A percentile compares a stretch with the other conserved stretches of the same genome.
These are phyloP conservation scores for Fusarium sp. DNA, from an alignment of 2,329 filamentous ascomycete species.

Conservation along the genomic window DNA sequence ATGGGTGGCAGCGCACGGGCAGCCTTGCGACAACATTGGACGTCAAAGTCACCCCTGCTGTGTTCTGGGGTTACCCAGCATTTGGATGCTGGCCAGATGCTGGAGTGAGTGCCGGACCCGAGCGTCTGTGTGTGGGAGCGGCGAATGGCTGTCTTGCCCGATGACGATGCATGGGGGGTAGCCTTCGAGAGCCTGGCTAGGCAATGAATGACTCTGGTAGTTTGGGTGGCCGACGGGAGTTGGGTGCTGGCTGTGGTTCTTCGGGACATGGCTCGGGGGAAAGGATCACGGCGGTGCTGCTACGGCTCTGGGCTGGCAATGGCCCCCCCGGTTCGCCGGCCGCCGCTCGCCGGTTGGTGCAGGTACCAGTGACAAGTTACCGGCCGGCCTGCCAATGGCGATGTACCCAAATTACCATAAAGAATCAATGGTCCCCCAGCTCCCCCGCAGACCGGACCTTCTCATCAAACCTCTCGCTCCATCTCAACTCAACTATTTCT, in stretches of 20 bases:
- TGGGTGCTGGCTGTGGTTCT: conserved; percentile 24
- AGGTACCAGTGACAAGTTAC: conserved; percentile 41
- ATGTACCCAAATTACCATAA: conserved; percentile 44
- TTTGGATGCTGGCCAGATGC: conserved; percentile 14
- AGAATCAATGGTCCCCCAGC: conserved; percentile 40
- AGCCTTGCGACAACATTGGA: conserved; percentile 11
- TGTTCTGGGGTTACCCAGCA: conserved; percentile 2
- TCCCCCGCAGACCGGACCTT: conserved; percentile 37
- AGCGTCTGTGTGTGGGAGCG: conserved; percentile 10
- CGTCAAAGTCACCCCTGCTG: conserved; percentile 18
- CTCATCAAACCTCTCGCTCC: conserved; percentile 39
- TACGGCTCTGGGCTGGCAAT: conserved; percentile 23
- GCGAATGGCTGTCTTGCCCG: conserved; percentile 6
- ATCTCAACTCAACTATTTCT: conserved; percentile 35
- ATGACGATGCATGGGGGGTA: conserved; percentile 28
- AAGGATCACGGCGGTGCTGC: conserved; percentile 43
- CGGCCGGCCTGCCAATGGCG: conserved; percentile 37
- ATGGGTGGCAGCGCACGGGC: neutral
- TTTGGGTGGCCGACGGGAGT: conserved; percentile 16
- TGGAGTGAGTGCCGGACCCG: conserved; percentile 20
- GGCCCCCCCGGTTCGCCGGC: conserved; percentile 46
- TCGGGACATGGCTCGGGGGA: conserved; percentile 46
- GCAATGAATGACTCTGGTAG: conserved; percentile 6
- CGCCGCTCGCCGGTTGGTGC: conserved; percentile 41
- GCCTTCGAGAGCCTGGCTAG: neutral